Evolutionary conservation across 208 protist species (phyloP).

Genomic region (Trypanosoma platydactyli): DNA sequence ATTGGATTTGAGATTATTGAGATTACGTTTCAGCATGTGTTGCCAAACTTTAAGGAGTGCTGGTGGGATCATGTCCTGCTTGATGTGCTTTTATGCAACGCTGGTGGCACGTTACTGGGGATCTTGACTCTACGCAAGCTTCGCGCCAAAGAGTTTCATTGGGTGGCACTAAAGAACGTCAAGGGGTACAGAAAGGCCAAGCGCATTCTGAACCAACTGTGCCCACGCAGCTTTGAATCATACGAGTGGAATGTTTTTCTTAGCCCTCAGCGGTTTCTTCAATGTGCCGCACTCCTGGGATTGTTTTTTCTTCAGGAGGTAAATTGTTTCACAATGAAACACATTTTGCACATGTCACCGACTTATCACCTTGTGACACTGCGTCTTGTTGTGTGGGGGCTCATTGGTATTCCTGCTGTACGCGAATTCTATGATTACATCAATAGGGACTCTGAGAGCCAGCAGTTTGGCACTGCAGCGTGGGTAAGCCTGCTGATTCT

Average conservation of each 20-base stretch:
- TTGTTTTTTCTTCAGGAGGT: conserved; percentile 92
- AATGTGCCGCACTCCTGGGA: conserved; percentile 61
- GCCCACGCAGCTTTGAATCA: conserved; percentile 74
- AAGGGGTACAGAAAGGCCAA: conserved; percentile 56
- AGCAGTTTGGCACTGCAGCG: conserved; percentile 86
- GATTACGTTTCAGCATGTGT: conserved; percentile 93
- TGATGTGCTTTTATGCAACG: conserved; percentile 96
- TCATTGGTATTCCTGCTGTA: conserved; percentile 83
- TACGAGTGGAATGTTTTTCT: conserved; percentile 92
- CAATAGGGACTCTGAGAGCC: conserved; percentile 41
- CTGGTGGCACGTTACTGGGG: conserved; percentile 92
- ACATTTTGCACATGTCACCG: conserved; percentile 90
- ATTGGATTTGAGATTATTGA: conserved; percentile 96
- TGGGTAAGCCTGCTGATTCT: conserved; percentile 86
- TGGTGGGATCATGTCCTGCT: conserved; percentile 98
- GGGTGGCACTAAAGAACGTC: conserved; percentile 72
- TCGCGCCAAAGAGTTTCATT: conserved; percentile 78
- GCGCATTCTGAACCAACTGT: conserved; percentile 78
- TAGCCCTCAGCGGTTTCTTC: conserved; percentile 66
- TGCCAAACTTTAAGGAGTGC: conserved; percentile 98
- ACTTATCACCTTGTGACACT: conserved; percentile 85
- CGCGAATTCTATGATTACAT: conserved; percentile 95
- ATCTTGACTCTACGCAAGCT: conserved; percentile 61
- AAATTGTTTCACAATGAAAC: conserved; percentile 97
- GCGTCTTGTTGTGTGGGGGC: conserved; percentile 86